Evolutionary conservation across 768 basidiomycete species (phyloP), one percentile per base, ranked within the genome.

Genomic region (Lactarius sanguifluus): DNA sequence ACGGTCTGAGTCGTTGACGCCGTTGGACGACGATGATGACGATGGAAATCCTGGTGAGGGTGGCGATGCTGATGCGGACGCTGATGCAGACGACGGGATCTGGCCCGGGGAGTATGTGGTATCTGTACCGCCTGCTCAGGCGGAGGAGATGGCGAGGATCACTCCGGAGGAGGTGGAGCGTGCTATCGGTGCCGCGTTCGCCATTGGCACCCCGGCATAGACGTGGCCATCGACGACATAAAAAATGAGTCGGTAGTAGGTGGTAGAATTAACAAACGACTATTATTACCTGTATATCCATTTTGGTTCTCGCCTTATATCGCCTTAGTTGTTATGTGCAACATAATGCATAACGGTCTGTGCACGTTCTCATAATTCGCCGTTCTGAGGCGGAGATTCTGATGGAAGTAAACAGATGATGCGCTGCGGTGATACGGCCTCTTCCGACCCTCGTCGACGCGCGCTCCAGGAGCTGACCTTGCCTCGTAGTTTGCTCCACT

Each of bases 111-210:
- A 67, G 36, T 64, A 47, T 23, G 43, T 20, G 0, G 8, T 40
- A 5, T 2, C 15, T 40, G 38, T 32, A 12, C 30, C 54, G 30
- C 0, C 54, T 56, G 18, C 20, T 4, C 8, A 34, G 30, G 1
- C 62, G 30, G 32, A 47, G 47, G 45, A 20, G 9, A 20, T 7
- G 9, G 43, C 34, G n/a, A 58, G 61, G 56, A 52, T 66, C 7
- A 34, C 66, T 0, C 62, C 57, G 32, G 66, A 64, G 41, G 66
- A 64, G 52, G 52, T 64, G 57, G 41, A 40, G n/a, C 62, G 66
- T 25, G 62, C 66, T 57, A 67, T 67, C 30, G 40, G 66, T 8
- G 61, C 38, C 0, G 66, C 66, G 20, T 55, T 67, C 32, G 61
- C 66, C n/a, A 50, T 40, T 34, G 57, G 61, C 1, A 12, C 5